phyloP scores from a whole-genome alignment of 1,284 basidiomycete species.

The Violaceomyces palustris region DNA sequence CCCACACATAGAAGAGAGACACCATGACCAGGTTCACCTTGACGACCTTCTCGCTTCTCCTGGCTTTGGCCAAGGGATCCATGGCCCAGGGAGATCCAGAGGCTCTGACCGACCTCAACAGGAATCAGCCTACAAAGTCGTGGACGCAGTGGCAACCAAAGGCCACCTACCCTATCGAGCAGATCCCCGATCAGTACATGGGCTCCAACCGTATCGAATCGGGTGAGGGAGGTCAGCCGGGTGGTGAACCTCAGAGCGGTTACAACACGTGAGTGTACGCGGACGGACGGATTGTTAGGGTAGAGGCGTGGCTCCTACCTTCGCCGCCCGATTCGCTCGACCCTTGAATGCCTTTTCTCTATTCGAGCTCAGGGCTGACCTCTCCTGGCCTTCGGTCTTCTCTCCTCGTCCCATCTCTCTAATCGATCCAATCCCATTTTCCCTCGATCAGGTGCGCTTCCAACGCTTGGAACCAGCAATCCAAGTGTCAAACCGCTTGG shows the following conservation, averaged over 20 bases:
- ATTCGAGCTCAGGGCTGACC: no score
- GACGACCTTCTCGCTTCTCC: conserved; percentile 1
- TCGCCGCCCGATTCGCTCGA: no score
- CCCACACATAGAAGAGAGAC: no score
- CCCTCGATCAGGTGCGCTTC: conserved; percentile 16
- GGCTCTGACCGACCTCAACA: conserved; percentile 20
- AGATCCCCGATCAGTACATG: conserved; percentile 42
- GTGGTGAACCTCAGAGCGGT: conserved; percentile 30
- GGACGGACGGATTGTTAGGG: no score
- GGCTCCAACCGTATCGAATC: conserved; percentile 26
- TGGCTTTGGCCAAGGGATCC: conserved; percentile 1
- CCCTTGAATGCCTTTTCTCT: no score
- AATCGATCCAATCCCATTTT: no score
- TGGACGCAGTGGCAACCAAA: conserved; percentile 44
- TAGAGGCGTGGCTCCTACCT: no score
- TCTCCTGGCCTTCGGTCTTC: no score
- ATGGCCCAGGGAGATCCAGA: conserved; percentile 19
- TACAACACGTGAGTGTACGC: conserved; percentile 44
- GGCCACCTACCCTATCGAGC: conserved; percentile 29
- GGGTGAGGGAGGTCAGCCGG: conserved; percentile 17
- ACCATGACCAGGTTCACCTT: conserved; percentile 1
- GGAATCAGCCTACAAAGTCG: conserved; percentile 34
- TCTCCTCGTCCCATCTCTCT: no score
- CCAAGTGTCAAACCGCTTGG: conserved; percentile 45
- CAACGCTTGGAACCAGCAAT: conserved; percentile 33